Conservation (phyloP, 768 basidiomycete species). For the Hericium coralloides region DNA sequence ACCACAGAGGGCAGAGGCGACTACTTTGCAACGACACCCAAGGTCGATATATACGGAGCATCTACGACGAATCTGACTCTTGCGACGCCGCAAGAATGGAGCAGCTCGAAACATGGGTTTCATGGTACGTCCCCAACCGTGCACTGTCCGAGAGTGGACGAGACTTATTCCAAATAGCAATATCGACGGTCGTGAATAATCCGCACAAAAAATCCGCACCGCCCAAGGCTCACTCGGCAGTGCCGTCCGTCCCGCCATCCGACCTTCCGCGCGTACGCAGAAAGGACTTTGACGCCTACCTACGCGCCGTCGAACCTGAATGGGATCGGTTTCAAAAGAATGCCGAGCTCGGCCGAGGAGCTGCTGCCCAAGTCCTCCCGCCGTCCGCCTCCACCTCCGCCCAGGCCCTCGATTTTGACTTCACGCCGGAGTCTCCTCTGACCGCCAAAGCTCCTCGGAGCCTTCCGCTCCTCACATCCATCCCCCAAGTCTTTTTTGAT, state of each 20-base stretch:
- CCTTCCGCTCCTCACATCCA: constrained; percentile 62
- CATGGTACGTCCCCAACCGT: constrained; percentile 49
- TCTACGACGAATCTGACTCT: constrained; percentile 40
- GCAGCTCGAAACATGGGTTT: constrained; percentile 77
- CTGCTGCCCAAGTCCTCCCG: constrained; percentile 21
- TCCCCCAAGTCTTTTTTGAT: constrained; percentile 79
- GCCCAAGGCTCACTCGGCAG: constrained; percentile 75
- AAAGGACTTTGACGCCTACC: constrained; percentile 81
- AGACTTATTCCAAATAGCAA: constrained; percentile 42
- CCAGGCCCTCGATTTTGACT: constrained; percentile 1
- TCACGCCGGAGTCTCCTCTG: constrained; percentile 15
- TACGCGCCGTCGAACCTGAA: constrained; percentile 60
- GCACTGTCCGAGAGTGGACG: background rate
- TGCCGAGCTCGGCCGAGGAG: constrained; percentile 23
- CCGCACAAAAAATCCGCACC: constrained; percentile 80
- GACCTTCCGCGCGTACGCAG: constrained; percentile 73
- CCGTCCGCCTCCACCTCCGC: constrained; percentile 2
- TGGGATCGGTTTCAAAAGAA: constrained; percentile 66
- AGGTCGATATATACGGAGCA: constrained; percentile 37
- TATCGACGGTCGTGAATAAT: constrained; percentile 89
- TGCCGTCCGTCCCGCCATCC: constrained; percentile 64
- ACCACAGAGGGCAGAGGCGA: constrained; percentile 62
- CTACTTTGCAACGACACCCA: constrained; percentile 37
- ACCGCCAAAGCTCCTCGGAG: constrained; percentile 25
- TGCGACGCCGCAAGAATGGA: constrained; percentile 60